Evolutionary conservation across 129 eudicot genomes (phyloP), one percentile per base, ranked within the genome.

Genomic region (Helichrysum umbraculigerum): DNA sequence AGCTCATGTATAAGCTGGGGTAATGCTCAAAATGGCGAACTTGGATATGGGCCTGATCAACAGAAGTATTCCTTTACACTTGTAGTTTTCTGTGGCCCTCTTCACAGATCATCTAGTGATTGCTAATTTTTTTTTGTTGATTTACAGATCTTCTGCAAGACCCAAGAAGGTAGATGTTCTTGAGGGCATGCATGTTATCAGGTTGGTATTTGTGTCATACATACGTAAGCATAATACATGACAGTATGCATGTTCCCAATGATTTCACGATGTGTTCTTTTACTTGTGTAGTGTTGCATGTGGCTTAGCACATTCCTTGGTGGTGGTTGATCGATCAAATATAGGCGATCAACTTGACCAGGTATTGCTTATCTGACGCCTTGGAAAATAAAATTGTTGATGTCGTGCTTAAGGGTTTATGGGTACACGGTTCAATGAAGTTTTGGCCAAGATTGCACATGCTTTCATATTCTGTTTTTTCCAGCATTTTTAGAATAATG

Each of bases 1-100:
- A 80, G 84, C 78, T 89, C 99, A 0, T 94, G 97, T 76, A 91
- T 91, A 80, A 94, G 99, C 79, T 94, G 99, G 99, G 97, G 96
- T 11, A 83, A 78, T 39, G 90, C 90, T 21, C 91, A 84, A 76
- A 81, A 87, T 76, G 99, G 97, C 35, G 89, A 94, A 79, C 91
- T 89, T 73, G 99, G 99, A 73, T 89, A 94, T 71, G 98, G 98
- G 41, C 91, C 98, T 54, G 68, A 70, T 66, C 87, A 88, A 20
- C 97, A 90, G 80, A 94, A 94, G 98, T 94, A 87, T 37, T 72
- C 34, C 60, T 11, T 5, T 35, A 44, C 76, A 35, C 30, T 9
- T 47, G 3, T 69, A 6, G 28, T 50, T 73, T 39, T 64, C 4
- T 21, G 12, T 57, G 29, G 29, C 15, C 32, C 16, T 51, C 7